Base-by-base conservation (phyloP, 78 protist genomes). In the Protostelium mycophagum region DNA sequence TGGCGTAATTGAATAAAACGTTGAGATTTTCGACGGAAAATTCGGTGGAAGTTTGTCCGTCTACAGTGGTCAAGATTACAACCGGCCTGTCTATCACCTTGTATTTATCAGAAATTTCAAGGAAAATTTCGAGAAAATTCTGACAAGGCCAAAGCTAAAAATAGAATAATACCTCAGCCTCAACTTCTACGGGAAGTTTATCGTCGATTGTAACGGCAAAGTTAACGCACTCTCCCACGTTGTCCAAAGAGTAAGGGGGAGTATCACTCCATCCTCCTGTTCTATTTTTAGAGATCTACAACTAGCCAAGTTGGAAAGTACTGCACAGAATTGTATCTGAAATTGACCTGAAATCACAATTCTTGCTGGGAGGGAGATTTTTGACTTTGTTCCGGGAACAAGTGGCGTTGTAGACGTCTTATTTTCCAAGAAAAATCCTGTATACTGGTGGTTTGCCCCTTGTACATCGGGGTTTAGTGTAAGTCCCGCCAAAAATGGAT, bases 181-280 rank as follows among this genome's bases (percentile, higher is more conserved):
- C 31, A 0, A 36, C 85, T 28, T 84, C 63, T 34, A 89, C 85
- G 0, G 94, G 91, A 5, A 73, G 28, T n/a, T 83, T 37, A 0
- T 88, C 88, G 63, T 87, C 83, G 1, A 92, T 73, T 0, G 63
- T 23, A 29, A 92, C 63, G 0, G 94, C 88, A 28, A 88, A 91
- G 87, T 88, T 92, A 1, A 92, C 73, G 39, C 87, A 91, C 9
- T 36, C 25, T 1, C 94, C 94, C 87, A 90, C 94, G 37, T 92
- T 86, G 37, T 92, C 94, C 37, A 90, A 92, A 36, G 91, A 92
- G 28, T 90, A 90, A 29, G 94, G 94, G 1, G 94, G 90, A 34
- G 91, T 86, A 37, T 92, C 94, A 0, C 91, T 83, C 94, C 94
- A 92, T 31, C 91, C 91, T 36, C 94, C 94, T 1, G 91, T 89